Evolutionary conservation across 2,329 filamentous ascomycete genomes (phyloP).

Genomic region (Cercospora sp.): DNA sequence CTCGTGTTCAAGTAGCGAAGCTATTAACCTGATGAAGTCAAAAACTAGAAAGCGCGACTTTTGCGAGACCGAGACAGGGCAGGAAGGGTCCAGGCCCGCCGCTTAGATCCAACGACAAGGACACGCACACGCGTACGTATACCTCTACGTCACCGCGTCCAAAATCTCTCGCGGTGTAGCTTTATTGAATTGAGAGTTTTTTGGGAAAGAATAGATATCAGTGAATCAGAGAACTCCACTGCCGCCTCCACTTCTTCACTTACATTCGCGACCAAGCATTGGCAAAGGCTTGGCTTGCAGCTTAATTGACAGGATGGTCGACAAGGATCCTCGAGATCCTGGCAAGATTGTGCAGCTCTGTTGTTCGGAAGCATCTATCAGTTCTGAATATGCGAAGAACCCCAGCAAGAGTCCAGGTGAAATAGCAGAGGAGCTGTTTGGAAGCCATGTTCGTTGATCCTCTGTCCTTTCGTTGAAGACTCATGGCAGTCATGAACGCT

Average conservation of each 20-base stretch:
- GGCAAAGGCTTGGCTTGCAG: slow-evolving; percentile 16
- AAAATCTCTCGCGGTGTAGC: neutral
- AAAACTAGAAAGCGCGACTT: neutral
- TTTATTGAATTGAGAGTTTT: neutral
- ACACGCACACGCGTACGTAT: slow-evolving; percentile 12
- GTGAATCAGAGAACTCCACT: neutral
- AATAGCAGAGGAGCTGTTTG: slow-evolving; percentile 31
- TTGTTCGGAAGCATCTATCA: slow-evolving; percentile 28
- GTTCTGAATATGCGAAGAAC: slow-evolving; percentile 30
- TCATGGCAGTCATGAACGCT: neutral
- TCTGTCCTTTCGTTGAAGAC: slow-evolving; percentile 13
- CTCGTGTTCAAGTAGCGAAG: neutral
- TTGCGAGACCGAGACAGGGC: neutral
- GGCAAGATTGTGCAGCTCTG: slow-evolving; percentile 30
- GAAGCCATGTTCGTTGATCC: slow-evolving; percentile 24
- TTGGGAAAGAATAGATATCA: neutral
- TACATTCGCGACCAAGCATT: slow-evolving; percentile 1
- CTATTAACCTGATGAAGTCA: neutral
- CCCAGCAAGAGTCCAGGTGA: slow-evolving; percentile 30
- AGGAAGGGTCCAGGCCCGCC: neutral
- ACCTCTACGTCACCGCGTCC: slow-evolving; percentile 15
- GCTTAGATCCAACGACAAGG: neutral
- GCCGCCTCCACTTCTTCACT: slow-evolving; percentile 1
- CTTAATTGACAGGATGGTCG: slow-evolving; percentile 5
- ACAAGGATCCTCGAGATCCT: slow-evolving; percentile 17